A percentile compares a stretch with the other conserved stretches of the same genome.
phyloP scores from a whole-genome alignment of 768 basidiomycete species.

The Aureoboletus auriporus region DNA sequence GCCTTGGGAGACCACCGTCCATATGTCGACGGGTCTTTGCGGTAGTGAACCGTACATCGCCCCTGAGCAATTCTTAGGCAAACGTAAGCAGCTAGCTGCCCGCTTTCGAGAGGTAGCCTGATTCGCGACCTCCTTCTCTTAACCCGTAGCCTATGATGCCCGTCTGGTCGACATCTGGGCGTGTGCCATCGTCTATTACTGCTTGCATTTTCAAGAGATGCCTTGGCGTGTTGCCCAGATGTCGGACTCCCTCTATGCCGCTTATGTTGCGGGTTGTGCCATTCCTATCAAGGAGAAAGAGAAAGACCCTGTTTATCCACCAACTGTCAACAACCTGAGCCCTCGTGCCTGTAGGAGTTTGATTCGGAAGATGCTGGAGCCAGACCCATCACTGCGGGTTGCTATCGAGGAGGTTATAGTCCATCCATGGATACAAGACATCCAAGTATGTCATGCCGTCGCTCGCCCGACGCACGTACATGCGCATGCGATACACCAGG shows the following conservation, averaged over 20 bases:
- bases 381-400: constrained; percentile 74
- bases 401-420: constrained; percentile 78
- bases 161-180: constrained; percentile 98
- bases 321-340: constrained; percentile 84
- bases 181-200: constrained; percentile 95
- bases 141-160: constrained; percentile 83
- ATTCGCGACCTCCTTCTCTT: constrained; percentile 20
- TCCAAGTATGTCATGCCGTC: constrained; percentile 78
- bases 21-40: constrained; percentile 95
- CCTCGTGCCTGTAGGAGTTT: constrained; percentile 81
- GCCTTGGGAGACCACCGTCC: constrained; percentile 96
- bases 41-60: constrained; percentile 99
- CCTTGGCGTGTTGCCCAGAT: constrained; percentile 95
- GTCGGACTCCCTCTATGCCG: constrained; percentile 73
- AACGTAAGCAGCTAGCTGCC: constrained; percentile 68
- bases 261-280: constrained; percentile 54
- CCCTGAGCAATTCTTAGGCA: constrained; percentile 93
- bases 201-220: constrained; percentile 95
- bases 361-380: constrained; percentile 93
- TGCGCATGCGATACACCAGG: constrained; percentile 59
- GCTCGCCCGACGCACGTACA: constrained; percentile 68
- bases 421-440: constrained; percentile 73
- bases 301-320: constrained; percentile 34
- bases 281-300: constrained; percentile 28
- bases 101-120: constrained; percentile 36